phyloP scores from a whole-genome alignment of 2,329 filamentous ascomycete genomes.

The Cytospora chrysosperma region DNA sequence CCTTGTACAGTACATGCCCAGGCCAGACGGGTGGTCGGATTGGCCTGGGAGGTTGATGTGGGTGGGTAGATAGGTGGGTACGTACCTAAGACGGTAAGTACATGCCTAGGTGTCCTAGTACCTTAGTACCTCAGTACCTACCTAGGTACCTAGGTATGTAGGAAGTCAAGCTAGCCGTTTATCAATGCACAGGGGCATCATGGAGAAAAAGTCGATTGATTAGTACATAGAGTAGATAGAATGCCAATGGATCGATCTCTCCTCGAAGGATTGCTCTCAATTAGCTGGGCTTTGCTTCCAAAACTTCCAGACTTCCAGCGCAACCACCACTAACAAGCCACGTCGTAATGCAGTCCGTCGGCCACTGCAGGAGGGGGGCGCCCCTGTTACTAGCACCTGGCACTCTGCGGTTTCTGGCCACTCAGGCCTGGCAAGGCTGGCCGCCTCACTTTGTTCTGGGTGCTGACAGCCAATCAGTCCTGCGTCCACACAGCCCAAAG shows the following conservation, averaged over 20 bases:
- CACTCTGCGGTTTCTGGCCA: conserved; percentile 16
- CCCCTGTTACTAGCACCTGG: conserved; percentile 12
- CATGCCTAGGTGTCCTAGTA: too few relatives aligned
- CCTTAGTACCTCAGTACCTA: too few relatives aligned
- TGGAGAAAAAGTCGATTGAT: too few relatives aligned
- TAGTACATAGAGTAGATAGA: background rate
- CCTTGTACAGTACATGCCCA: background rate
- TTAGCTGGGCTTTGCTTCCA: background rate
- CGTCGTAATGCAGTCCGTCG: background rate
- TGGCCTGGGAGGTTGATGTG: background rate
- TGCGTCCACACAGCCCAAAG: background rate
- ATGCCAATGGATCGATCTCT: background rate
- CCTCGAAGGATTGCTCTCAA: background rate
- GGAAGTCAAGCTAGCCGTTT: background rate
- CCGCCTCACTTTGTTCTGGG: conserved; percentile 18
- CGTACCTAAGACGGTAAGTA: too few relatives aligned
- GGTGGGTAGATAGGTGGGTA: too few relatives aligned
- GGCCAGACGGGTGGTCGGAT: background rate
- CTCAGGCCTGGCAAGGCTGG: conserved; percentile 19
- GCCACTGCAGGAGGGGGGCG: conserved; percentile 27
- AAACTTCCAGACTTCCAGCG: too few relatives aligned
- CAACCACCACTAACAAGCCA: background rate
- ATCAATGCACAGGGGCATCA: background rate
- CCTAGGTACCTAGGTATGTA: too few relatives aligned
- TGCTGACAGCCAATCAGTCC: conserved; percentile 17